Evolutionary conservation across 2,329 filamentous ascomycete genomes (phyloP).

Genomic region (Emericellopsis cladophorae): DNA sequence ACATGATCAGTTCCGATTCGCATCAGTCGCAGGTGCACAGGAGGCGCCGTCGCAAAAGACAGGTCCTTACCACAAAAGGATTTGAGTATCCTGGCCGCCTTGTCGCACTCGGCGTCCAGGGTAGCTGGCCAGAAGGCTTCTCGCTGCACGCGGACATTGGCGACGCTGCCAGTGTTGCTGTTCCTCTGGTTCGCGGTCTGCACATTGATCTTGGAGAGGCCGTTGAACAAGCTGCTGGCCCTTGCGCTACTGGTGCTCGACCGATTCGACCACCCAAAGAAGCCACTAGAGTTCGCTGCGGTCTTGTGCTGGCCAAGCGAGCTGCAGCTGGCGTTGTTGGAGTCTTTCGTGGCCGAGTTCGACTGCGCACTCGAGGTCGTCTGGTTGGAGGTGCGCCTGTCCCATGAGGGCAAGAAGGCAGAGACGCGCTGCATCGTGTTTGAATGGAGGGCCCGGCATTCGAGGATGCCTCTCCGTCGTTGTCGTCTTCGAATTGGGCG

Average conservation of each 20-base stretch:
- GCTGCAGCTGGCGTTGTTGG: slow-evolving; percentile 14
- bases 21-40: slow-evolving; percentile 1
- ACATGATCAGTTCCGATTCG: neutral
- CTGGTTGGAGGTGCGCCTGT: slow-evolving; percentile 25
- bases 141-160: slow-evolving; percentile 15
- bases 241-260: slow-evolving; percentile 9
- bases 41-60: neutral
- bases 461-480: too few relatives aligned
- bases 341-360: slow-evolving; percentile 16
- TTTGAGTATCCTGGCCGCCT: slow-evolving; percentile 77
- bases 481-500: too few relatives aligned
- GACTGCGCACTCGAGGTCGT: slow-evolving; percentile 12
- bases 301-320: neutral
- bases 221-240: slow-evolving; percentile 3
- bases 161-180: slow-evolving; percentile 1
- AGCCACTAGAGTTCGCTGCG: slow-evolving; percentile 2
- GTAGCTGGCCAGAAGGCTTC: slow-evolving; percentile 80
- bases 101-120: slow-evolving; percentile 81
- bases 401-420: slow-evolving; percentile 29
- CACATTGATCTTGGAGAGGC: slow-evolving; percentile 19
- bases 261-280: slow-evolving; percentile 6
- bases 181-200: slow-evolving; percentile 13
- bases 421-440: slow-evolving; percentile 28
- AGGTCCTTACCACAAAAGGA: slow-evolving; percentile 67
- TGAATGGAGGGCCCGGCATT: neutral